Percentiles rank a stretch among this genome's conserved stretches.
Evolutionary conservation across 169 alveolate genomes (phyloP).

Genomic region (Haemoproteus tartakovskyi): DNA sequence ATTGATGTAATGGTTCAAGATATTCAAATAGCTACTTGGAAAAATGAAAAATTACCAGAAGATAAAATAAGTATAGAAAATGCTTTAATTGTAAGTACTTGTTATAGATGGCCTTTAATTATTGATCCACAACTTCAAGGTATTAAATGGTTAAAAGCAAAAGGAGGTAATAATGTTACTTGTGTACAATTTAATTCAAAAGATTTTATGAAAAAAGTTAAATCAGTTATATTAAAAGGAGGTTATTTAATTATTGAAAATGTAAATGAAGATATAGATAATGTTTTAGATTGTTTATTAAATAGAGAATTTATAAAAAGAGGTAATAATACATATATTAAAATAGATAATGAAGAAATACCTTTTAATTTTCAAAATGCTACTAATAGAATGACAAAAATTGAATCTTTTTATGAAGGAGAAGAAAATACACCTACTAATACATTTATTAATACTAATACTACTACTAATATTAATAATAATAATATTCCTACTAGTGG

Average conservation of each 20-base stretch:
- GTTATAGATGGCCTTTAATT: constrained; percentile 95
- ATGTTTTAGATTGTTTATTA: constrained; percentile 92
- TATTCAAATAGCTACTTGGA: constrained; percentile 93
- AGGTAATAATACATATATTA: constrained; percentile 72
- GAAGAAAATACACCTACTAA: too few species aligned
- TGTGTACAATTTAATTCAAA: constrained; percentile 87
- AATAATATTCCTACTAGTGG: too few species aligned
- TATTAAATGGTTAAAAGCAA: constrained; percentile 92
- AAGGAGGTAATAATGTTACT: constrained; percentile 89
- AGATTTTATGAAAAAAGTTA: constrained; percentile 87
- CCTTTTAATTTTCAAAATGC: constrained; percentile 57
- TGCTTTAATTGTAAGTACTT: constrained; percentile 90
- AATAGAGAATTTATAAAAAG: constrained; percentile 89
- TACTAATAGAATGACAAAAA: constrained; percentile 13
- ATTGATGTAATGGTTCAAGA: constrained; percentile 88
- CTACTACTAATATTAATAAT: too few species aligned
- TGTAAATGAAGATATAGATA: constrained; percentile 91
- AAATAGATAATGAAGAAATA: constrained; percentile 51
- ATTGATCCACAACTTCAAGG: constrained; percentile 97
- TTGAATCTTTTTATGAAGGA: constrained; percentile 33
- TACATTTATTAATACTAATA: too few species aligned
- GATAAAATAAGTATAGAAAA: constrained; percentile 94
- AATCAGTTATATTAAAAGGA: constrained; percentile 88
- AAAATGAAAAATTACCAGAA: constrained; percentile 93
- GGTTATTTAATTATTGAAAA: constrained; percentile 91